phyloP scores from a whole-genome alignment of 2,329 filamentous ascomycete species.

The Colletotrichum graminicola region DNA sequence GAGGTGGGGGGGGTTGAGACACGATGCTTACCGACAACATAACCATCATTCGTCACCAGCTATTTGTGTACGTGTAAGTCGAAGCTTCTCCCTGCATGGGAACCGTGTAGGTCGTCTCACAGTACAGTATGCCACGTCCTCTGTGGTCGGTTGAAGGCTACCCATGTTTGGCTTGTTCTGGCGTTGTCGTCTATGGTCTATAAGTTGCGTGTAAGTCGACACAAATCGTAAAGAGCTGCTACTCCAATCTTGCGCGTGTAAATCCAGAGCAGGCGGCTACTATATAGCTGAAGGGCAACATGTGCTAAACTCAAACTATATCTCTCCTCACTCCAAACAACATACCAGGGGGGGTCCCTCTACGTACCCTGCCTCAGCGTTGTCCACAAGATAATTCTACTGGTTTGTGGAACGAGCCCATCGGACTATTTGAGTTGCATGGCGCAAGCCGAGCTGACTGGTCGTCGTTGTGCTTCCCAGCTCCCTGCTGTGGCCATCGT shows the following conservation, averaged over 20 bases:
- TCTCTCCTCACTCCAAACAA: not conserved
- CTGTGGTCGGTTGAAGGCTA: slow-evolving; percentile 12
- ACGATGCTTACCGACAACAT: slow-evolving; percentile 36
- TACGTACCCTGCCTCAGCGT: not conserved
- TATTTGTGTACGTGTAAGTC: slow-evolving; percentile 15
- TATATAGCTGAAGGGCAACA: not conserved
- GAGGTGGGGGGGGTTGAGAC: not conserved
- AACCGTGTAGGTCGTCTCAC: not conserved
- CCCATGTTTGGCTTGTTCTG: slow-evolving; percentile 19
- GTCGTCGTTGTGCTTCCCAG: not conserved
- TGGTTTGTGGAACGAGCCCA: not conserved
- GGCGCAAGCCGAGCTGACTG: not conserved
- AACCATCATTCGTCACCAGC: slow-evolving; percentile 43
- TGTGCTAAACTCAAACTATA: not conserved
- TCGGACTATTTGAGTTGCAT: not conserved
- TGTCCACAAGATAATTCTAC: not conserved
- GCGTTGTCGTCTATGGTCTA: not conserved
- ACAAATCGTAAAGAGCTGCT: not conserved
- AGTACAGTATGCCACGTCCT: slow-evolving; percentile 31
- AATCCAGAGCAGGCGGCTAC: not conserved
- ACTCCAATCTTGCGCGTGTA: too few relatives aligned
- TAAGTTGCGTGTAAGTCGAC: not conserved
- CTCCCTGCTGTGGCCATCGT: not conserved
- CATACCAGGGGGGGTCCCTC: not conserved
- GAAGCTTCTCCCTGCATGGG: not conserved